A percentile compares a stretch with the other conserved stretches of the same genome.
Evolutionary conservation across 208 protist genomes (phyloP).

Genomic region (Leishmania mexicana): DNA sequence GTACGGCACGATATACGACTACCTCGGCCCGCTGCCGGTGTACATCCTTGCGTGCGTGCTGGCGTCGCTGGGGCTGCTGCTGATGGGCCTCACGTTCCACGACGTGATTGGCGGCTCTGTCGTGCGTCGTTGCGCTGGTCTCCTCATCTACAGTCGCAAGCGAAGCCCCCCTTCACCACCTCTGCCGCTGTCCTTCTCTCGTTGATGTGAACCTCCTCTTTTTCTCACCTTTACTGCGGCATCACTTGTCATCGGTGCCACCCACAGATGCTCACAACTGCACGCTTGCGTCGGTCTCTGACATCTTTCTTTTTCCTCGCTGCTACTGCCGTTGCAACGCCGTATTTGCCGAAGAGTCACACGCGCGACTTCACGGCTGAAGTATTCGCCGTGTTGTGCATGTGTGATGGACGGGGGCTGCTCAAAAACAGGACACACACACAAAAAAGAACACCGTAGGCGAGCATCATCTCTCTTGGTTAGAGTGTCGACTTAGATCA

Average conservation of each 20-base stretch:
- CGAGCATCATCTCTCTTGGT: background rate
- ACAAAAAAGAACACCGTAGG: background rate
- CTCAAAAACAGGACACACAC: background rate
- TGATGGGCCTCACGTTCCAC: constrained; percentile 54
- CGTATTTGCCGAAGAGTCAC: background rate
- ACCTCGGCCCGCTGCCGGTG: constrained; percentile 49
- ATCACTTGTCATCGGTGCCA: background rate
- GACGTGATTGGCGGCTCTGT: constrained; percentile 38
- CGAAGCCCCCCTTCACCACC: constrained; percentile 1
- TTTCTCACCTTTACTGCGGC: background rate
- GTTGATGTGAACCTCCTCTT: background rate
- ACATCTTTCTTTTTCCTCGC: no score
- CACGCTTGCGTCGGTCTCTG: background rate
- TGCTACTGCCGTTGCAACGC: background rate
- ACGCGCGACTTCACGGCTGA: background rate
- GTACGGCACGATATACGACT: constrained; percentile 57
- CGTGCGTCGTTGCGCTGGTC: background rate
- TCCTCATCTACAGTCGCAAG: background rate
- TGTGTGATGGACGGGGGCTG: background rate
- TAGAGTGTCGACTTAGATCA: background rate
- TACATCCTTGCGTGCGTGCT: constrained; percentile 32
- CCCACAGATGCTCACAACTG: background rate
- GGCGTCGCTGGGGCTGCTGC: constrained; percentile 37
- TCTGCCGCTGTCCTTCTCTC: constrained; percentile 1
- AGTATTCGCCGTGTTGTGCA: background rate